Evolutionary conservation across 345 rosid genomes (phyloP), one percentile per base, ranked within the genome.

Genomic region (Excoecaria cochinchinensis): DNA sequence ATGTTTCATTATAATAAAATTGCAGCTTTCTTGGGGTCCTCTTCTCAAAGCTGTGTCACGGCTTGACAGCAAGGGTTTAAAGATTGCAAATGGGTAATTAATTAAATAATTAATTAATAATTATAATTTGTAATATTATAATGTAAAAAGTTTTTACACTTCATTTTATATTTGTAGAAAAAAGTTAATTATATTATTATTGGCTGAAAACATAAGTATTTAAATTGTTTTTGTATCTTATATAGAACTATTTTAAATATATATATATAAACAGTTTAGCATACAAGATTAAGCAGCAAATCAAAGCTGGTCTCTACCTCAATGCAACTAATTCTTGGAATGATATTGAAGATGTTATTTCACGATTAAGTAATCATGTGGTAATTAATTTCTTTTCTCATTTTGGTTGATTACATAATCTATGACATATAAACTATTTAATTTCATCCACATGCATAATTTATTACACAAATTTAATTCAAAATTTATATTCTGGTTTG

Each of bases 21-120:
- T 86, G 71, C 77, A 94, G 98, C 76, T 89, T 47, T 89, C 97
- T 51, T 95, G 99, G 99, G 97, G 90, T 61, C 97, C 97, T 81
- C 90, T 95, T 39, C 92, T 95, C 40, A 89, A 79, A 63, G 83
- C 86, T 73, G 80, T 95, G 3, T 92, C 99, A 0, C 77, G 97
- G 74, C 85, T 95, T 19, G 97, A 92, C 67, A 60, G 61, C 47
- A 88, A 79, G 36, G 97, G 90, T 12, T 64, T 83, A 57, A 62
- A 79, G 15, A 68, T 61, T 61, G 85, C 90, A 56, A 89, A 84
- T 72, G 88, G 91, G 98, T 93, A 38, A 25, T 60, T 10, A 24
- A 9, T 58, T 57, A 57, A 31, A 0, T 31, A 31, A 31, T 31
- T 31, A 0, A 31, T 31, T 31, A 0, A 31, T 31, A 4, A 14